Evolutionary conservation across 805 yeast genomes (phyloP).

Genomic region (Blastobotrys parvus): DNA sequence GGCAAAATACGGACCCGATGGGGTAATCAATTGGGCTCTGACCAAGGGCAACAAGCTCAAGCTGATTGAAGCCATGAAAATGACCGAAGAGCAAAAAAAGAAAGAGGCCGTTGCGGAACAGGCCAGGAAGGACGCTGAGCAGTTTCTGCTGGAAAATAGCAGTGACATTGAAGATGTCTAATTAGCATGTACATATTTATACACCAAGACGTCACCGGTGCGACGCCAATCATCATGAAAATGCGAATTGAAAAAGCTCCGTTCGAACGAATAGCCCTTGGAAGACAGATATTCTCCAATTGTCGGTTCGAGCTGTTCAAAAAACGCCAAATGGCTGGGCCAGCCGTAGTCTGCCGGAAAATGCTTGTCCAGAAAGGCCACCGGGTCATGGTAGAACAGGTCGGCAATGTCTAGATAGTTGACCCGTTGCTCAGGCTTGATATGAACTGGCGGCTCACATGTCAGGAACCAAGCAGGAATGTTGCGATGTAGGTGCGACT

Average conservation of each 20-base stretch:
- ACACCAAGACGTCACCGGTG: slow-evolving; percentile 68
- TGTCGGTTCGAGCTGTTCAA: slow-evolving; percentile 50
- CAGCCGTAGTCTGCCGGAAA: slow-evolving; percentile 29
- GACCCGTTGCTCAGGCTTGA: slow-evolving; percentile 27
- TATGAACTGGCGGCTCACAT: slow-evolving; percentile 80
- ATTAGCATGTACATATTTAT: slow-evolving; percentile 18
- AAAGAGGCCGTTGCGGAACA: not conserved
- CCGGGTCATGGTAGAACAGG: slow-evolving; percentile 61
- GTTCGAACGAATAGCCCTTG: slow-evolving; percentile 27
- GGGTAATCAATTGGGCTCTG: slow-evolving; percentile 62
- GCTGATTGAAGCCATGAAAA: slow-evolving; percentile 10
- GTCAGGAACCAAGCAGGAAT: slow-evolving; percentile 65
- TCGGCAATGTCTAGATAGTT: slow-evolving; percentile 83
- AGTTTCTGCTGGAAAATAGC: not conserved
- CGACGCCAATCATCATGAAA: slow-evolving; percentile 85
- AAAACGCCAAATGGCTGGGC: slow-evolving; percentile 71
- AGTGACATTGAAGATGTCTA: slow-evolving; percentile 1
- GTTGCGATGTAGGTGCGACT: slow-evolving; percentile 65
- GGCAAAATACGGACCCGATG: slow-evolving; percentile 33
- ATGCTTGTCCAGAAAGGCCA: slow-evolving; percentile 42
- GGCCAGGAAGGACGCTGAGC: not conserved
- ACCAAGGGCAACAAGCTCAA: slow-evolving; percentile 15
- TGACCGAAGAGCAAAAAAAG: slow-evolving; percentile 2
- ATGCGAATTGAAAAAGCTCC: slow-evolving; percentile 64
- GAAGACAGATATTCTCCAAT: slow-evolving; percentile 35